phyloP scores from a whole-genome alignment of 2,329 filamentous ascomycete species.

The Diaporthe vexans region DNA sequence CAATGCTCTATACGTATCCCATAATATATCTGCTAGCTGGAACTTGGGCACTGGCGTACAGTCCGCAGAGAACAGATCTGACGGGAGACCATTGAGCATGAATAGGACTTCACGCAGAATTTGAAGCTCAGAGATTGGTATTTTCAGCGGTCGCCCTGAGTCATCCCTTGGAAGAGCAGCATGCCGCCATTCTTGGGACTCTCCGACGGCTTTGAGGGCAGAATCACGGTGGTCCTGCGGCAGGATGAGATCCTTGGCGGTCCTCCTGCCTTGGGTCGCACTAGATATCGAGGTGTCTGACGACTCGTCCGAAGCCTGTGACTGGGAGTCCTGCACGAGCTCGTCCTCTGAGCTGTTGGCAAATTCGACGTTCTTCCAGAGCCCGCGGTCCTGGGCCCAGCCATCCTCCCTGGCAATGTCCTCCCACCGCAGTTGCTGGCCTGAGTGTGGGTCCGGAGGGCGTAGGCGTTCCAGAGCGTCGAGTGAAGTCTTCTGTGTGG shows the following conservation, averaged over 20 bases:
- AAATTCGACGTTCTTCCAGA: slow-evolving; percentile 82
- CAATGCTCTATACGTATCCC: slow-evolving; percentile 64
- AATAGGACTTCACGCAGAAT: slow-evolving; percentile 83
- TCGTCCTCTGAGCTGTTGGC: slow-evolving; percentile 77
- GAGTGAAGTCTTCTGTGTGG: slow-evolving; percentile 77
- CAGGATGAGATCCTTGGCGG: slow-evolving; percentile 51
- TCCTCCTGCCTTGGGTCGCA: slow-evolving; percentile 45
- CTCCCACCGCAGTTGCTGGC: slow-evolving; percentile 77
- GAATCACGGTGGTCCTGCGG: slow-evolving; percentile 50
- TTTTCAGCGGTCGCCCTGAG: slow-evolving; percentile 53
- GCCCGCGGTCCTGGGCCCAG: slow-evolving; percentile 73
- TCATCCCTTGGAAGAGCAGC: slow-evolving; percentile 47
- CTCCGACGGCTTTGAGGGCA: slow-evolving; percentile 54
- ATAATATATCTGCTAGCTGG: slow-evolving; percentile 63
- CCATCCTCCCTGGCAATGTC: slow-evolving; percentile 84
- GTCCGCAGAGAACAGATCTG: slow-evolving; percentile 73
- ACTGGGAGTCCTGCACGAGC: slow-evolving; percentile 53
- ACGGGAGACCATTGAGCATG: slow-evolving; percentile 86
- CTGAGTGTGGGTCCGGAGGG: slow-evolving; percentile 58
- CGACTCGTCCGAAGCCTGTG: slow-evolving; percentile 49
- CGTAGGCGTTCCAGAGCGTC: slow-evolving; percentile 71
- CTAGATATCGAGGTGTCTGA: slow-evolving; percentile 50
- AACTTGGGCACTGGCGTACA: slow-evolving; percentile 57
- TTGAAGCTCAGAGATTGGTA: slow-evolving; percentile 77
- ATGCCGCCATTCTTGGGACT: slow-evolving; percentile 63